Percentiles rank a stretch among this genome's conserved stretches.
phyloP scores from a whole-genome alignment of 1,284 basidiomycete genomes.

The Melampsora abietis-canadensis region DNA sequence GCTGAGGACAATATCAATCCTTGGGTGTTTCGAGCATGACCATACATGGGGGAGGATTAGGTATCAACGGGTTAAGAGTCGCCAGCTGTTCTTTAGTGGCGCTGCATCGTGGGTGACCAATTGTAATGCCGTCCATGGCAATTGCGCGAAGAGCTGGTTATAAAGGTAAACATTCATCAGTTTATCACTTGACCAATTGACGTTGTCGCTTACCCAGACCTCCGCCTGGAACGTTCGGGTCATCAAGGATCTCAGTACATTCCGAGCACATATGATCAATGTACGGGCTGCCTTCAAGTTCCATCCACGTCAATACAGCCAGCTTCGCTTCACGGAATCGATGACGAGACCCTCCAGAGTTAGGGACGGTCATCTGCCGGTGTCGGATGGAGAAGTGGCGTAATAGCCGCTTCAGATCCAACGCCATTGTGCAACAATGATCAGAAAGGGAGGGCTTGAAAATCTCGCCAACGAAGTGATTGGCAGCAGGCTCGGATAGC shows the following conservation, averaged over 20 bases:
- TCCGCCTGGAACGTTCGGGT: neutral
- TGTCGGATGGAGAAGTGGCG: neutral
- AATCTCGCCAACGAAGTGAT: neutral
- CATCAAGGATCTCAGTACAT: neutral
- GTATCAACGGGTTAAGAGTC: neutral
- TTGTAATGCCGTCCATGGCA: neutral
- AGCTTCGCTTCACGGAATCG: neutral
- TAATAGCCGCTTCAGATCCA: neutral
- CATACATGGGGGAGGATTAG: neutral
- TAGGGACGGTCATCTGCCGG: neutral
- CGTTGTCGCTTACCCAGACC: neutral
- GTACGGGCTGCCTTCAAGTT: neutral
- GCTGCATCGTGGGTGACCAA: neutral
- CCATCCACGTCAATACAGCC: neutral
- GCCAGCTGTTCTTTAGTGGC: neutral
- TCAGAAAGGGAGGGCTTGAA: neutral
- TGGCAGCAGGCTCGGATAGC: neutral
- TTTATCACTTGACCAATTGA: neutral
- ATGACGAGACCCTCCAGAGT: neutral
- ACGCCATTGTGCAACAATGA: neutral
- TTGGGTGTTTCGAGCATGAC: neutral
- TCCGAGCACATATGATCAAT: neutral
- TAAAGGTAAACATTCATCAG: neutral
- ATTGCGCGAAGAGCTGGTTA: neutral
- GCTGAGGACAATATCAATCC: neutral